Percentiles rank a stretch among this genome's conserved stretches.
These are phyloP conservation scores for Arbutus unedo DNA, from an alignment of 148 eudicot genomes.

Conservation along the genomic window DNA sequence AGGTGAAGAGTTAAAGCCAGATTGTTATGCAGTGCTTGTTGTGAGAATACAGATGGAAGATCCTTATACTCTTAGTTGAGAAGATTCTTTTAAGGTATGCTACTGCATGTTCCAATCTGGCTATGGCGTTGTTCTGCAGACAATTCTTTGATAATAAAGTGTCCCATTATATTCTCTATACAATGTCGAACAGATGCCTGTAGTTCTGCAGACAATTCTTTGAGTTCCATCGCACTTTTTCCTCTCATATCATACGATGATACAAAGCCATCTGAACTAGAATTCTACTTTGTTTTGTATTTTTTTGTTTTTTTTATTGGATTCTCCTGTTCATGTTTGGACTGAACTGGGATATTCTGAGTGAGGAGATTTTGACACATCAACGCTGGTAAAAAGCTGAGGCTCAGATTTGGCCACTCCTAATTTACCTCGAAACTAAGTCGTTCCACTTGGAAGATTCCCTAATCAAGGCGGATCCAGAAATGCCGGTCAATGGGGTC, in stretches of 20 bases:
- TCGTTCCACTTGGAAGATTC: background rate
- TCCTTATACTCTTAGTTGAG: background rate
- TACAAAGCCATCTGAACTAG: background rate
- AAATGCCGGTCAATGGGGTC: no score
- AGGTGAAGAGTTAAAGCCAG: slow-evolving; percentile 18
- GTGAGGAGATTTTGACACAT: background rate
- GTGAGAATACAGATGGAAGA: slow-evolving; percentile 21
- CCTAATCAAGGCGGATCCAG: no score
- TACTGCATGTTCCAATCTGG: slow-evolving; percentile 4
- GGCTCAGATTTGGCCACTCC: background rate
- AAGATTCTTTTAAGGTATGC: background rate
- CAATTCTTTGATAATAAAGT: slow-evolving; percentile 6
- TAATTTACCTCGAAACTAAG: background rate
- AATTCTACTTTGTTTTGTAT: background rate
- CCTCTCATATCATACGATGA: background rate
- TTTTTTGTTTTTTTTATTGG: background rate
- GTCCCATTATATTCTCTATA: background rate
- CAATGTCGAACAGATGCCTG: background rate
- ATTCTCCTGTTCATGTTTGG: background rate
- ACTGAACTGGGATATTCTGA: background rate
- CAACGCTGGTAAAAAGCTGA: background rate
- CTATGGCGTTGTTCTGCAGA: slow-evolving; percentile 1
- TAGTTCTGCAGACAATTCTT: background rate
- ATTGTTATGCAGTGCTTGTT: slow-evolving; percentile 25
- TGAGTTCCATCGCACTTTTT: background rate